Evolutionary conservation across 164 flowering plant species (phyloP), one percentile per base, ranked within the genome.

Genomic region (Euptelea pleiosperma): DNA sequence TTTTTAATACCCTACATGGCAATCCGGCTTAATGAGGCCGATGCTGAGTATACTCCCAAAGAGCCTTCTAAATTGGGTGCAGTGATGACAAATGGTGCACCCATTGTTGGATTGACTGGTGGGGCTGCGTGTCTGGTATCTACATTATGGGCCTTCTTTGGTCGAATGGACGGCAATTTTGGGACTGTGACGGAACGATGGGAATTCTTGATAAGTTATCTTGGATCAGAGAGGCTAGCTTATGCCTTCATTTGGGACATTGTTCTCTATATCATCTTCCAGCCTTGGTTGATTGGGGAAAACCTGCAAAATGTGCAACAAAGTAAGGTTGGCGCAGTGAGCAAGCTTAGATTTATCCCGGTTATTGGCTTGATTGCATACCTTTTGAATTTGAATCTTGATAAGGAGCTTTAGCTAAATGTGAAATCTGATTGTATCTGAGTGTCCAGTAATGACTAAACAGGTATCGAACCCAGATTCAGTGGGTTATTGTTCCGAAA

Each of bases 231-330:
- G 65, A 76, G 99, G 59, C 73, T 88, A 49, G 94, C 96, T 48
- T 93, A 93, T 73, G 96, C 99, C 35, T 93, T 93, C 79, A 79
- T 93, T 18, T 90, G 97, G 99, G 99, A 93, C 61, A 79, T 90
- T 36, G 71, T 73, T 57, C 82, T 93, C 35, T 90, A 93, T 75
- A 60, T 45, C 31, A 60, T 88, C 50, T 90, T 93, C 73, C 99
- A 93, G 79, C 96, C 99, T 31, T 90, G 96, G 97, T 68, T 93
- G 73, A 85, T 90, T 4, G 87, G 92, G 29, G 96, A 79, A 24
- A 93, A 93, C 79, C 70, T 90, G 16, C 78, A 66, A 65, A 93
- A 88, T 65, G 73, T 93, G 34, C 63, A 75, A 63, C 52, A 73
- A 50, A 74, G 62, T 65, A 84, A 69, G 52, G 75, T 72, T 44